Evolutionary conservation across 2,329 filamentous ascomycete genomes (phyloP), one percentile per base, ranked within the genome.

Genomic region (Aspergillus felis): DNA sequence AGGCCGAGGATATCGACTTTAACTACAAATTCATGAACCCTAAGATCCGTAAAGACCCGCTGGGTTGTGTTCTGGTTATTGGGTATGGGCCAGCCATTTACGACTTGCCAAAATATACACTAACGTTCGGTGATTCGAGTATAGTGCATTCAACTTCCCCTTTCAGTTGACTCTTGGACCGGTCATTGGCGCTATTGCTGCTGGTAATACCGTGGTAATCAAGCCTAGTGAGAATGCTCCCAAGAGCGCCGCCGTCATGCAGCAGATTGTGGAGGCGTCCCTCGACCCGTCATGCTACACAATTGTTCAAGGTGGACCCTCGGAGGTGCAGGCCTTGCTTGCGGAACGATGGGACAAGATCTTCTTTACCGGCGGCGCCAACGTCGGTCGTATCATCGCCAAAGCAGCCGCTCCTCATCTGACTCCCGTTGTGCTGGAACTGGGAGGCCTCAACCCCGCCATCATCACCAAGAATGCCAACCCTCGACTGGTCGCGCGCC

Each of bases 261-360:
- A 90, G 78, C 88, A 90, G 76, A 84, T 97, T 64, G 75, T 97
- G 51, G 84, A 89, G 69, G 82, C 85, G 44, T 83, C 84, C 42
- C 86, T 99, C 54, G 94, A 97, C 71, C 84, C 86, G 1, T 84
- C 85, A 17, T 87, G 87, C 65, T 97, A 91, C 76, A 78, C 81
- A 38, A 84, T 91, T 57, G 81, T 97, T 64, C 94, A 97, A 72
- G 94, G 94, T 59, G 87, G 80, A 28, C 77, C 96, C 22, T 82
- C 87, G 3, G 91, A 96, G 80, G 92, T 89, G 3, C 91, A 89
- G 49, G 87, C 86, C 12, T 78, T 97, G 48, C 83, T 99, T 35
- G 86, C 93, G 57, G 85, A 92, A 78, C 93, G 93, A 74, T 99
- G 92, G 88, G 92, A 95, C 78, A 97, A 97, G 83, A 95, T 99